Conservation (phyloP, 352 stramenopile genomes). For the Phytophthora sojae region DNA sequence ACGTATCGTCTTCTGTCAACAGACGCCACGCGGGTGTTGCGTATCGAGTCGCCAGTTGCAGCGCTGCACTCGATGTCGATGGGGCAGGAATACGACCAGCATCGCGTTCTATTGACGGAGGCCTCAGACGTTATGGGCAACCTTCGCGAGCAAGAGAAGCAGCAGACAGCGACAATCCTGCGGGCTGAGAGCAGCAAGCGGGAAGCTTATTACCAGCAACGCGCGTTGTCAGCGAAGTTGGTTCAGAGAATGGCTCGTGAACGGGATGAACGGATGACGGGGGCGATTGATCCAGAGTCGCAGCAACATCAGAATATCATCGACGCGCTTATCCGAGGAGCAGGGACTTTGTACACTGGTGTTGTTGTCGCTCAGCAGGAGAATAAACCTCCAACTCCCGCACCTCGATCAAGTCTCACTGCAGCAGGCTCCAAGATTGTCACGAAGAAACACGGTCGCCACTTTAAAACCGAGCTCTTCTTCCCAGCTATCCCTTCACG, state of each 20-base stretch:
- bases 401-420: constrained; percentile 7
- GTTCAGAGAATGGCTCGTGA: constrained; percentile 14
- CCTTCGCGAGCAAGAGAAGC: constrained; percentile 39
- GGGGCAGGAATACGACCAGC: constrained; percentile 18
- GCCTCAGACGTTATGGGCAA: constrained; percentile 37
- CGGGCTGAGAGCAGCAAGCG: constrained; percentile 33
- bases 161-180: constrained; percentile 37
- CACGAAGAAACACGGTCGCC: constrained; percentile 38
- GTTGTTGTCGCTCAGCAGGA: constrained; percentile 24
- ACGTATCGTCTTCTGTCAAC: constrained; percentile 64
- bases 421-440: constrained; percentile 22
- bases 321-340: constrained; percentile 29
- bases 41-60: constrained; percentile 50
- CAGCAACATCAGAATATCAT: constrained; percentile 41
- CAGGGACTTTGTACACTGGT: constrained; percentile 43
- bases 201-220: constrained; percentile 20
- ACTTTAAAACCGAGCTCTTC: constrained; percentile 47
- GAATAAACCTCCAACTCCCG: constrained; percentile 4
- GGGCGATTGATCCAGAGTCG: constrained; percentile 5
- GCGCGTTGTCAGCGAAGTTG: constrained; percentile 4
- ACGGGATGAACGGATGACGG: constrained; percentile 15
- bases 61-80: constrained; percentile 23
- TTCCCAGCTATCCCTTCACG: constrained; percentile 34
- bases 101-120: constrained; percentile 15
- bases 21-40: constrained; percentile 57